Conservation (phyloP, 352 stramenopile species). For the Pythium aristosporum region DNA sequence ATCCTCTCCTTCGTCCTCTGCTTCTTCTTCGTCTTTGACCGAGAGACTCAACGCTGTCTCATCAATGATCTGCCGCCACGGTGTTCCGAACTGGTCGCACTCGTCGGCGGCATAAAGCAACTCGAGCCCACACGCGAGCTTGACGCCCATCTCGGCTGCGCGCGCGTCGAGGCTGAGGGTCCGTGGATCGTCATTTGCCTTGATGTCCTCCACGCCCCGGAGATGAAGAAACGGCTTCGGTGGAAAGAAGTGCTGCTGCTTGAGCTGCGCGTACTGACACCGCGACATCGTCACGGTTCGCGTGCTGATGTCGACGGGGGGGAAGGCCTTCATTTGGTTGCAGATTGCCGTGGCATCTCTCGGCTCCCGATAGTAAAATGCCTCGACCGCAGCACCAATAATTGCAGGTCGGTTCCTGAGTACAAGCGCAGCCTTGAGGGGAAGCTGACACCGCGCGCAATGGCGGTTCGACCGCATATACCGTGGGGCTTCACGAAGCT, state of each 20-base stretch:
- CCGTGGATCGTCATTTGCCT: background rate
- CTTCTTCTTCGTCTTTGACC: background rate
- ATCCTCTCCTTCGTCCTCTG: conserved; percentile 38
- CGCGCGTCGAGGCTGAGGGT: conserved; percentile 25
- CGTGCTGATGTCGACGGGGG: conserved; percentile 18
- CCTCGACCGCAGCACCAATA: conserved; percentile 34
- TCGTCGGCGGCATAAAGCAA: conserved; percentile 51
- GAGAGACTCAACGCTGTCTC: conserved; percentile 1
- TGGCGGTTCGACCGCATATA: conserved; percentile 33
- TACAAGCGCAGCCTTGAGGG: conserved; percentile 20
- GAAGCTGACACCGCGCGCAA: conserved; percentile 29
- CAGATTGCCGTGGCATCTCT: conserved; percentile 44
- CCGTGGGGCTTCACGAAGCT: conserved; percentile 17
- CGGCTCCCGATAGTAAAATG: conserved; percentile 44
- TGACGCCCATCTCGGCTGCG: conserved; percentile 68
- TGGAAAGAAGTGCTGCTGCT: conserved; percentile 71
- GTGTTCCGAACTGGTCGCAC: conserved; percentile 41
- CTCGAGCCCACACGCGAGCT: conserved; percentile 75
- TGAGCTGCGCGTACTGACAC: conserved; percentile 82
- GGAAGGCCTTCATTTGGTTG: conserved; percentile 54
- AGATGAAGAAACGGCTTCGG: conserved; percentile 53
- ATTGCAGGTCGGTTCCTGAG: conserved; percentile 14
- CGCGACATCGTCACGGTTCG: conserved; percentile 66
- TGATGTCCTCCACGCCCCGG: background rate
- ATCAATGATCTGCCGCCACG: conserved; percentile 46